A percentile compares a stretch with the other conserved stretches of the same genome.
phyloP scores from a whole-genome alignment of 169 alveolate species.

The Plasmodium ovale region DNA sequence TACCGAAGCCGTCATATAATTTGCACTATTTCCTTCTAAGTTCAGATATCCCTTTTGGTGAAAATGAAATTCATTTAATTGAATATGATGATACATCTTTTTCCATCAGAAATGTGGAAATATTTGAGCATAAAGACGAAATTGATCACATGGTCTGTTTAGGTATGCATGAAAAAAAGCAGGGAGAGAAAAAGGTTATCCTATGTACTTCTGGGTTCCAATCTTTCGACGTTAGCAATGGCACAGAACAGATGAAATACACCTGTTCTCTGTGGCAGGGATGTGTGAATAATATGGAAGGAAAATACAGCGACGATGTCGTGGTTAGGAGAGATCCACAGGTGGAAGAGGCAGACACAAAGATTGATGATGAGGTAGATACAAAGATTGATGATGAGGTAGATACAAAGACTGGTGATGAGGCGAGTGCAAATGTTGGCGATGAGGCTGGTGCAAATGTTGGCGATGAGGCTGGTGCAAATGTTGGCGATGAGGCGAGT shows the following conservation, averaged over 20 bases:
- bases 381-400: not conserved
- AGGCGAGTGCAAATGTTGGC: not conserved
- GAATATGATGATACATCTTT: slow-evolving; percentile 54
- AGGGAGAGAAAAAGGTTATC: slow-evolving; percentile 13
- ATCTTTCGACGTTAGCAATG: not conserved
- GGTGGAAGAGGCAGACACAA: not conserved
- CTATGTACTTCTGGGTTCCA: slow-evolving; percentile 39
- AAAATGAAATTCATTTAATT: slow-evolving; percentile 69
- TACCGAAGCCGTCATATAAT: slow-evolving; percentile 28
- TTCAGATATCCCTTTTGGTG: slow-evolving; percentile 33
- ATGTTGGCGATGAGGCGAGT: not conserved
- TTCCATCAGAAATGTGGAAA: slow-evolving; percentile 25
- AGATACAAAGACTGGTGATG: not conserved
- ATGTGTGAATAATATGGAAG: slow-evolving; percentile 8
- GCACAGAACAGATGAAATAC: not conserved
- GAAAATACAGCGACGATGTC: not conserved
- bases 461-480: not conserved
- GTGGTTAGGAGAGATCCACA: not conserved
- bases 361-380: not conserved
- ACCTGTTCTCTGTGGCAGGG: slow-evolving; percentile 46
- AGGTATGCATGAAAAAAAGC: slow-evolving; percentile 31
- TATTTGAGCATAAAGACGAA: slow-evolving; percentile 46
- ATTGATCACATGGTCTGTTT: slow-evolving; percentile 47
- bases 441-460: not conserved
- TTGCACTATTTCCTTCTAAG: slow-evolving; percentile 63